Conservation (phyloP, 2,329 filamentous ascomycete species). For the Fusarium metavorans region DNA sequence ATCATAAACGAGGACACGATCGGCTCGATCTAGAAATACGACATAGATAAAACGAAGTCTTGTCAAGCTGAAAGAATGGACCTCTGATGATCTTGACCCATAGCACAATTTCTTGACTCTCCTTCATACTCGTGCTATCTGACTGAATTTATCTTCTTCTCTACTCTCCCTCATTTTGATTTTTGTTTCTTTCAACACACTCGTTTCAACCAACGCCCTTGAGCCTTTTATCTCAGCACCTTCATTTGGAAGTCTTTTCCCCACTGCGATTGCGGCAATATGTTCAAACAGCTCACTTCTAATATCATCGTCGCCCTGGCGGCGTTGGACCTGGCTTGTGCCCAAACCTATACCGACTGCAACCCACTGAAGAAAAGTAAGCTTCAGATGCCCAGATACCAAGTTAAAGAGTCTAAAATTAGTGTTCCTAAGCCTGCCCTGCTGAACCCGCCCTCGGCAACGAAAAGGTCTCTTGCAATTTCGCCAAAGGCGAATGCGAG, state of each 20-base stretch:
- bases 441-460: conserved; percentile 80
- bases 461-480: conserved; percentile 71
- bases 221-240: not conserved
- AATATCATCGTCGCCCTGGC: conserved; percentile 7
- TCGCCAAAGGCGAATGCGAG: conserved; percentile 76
- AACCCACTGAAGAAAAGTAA: conserved; percentile 64
- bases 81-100: not conserved
- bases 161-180: not conserved
- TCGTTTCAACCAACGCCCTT: not conserved
- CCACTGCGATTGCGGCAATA: not conserved
- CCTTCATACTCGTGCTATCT: not conserved
- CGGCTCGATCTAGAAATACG: not conserved
- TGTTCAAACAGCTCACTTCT: not conserved
- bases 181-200: not conserved
- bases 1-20: not conserved
- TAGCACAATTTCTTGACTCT: not conserved
- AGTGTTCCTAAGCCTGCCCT: conserved; percentile 67
- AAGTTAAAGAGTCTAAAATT: not conserved
- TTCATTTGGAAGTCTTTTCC: not conserved
- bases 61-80: not conserved
- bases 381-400: not conserved
- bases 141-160: not conserved
- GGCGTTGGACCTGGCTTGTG: conserved; percentile 53
- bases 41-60: not conserved
- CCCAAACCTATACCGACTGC: conserved; percentile 66